These are phyloP conservation scores for Cercospora janseana DNA, from an alignment of 2,329 filamentous ascomycete species.

Conservation along the genomic window DNA sequence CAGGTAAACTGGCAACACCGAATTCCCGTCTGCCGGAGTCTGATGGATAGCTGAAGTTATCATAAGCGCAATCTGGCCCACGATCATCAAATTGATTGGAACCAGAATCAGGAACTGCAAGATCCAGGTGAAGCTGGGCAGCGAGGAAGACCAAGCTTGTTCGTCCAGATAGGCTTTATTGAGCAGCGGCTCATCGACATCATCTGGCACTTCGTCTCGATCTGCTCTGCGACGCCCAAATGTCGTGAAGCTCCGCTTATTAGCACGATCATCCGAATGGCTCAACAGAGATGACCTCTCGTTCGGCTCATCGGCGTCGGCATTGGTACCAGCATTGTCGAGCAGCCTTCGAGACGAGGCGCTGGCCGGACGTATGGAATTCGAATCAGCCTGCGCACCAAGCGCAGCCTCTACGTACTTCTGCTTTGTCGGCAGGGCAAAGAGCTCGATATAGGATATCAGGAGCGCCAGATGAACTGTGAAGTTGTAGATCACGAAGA, in stretches of 20 bases:
- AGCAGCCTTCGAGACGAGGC: constrained; percentile 31
- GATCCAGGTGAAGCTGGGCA: constrained; percentile 85
- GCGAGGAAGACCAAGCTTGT: constrained; percentile 76
- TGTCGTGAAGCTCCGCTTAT: constrained; percentile 25
- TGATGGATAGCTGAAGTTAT: constrained; percentile 71
- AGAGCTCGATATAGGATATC: constrained; percentile 76
- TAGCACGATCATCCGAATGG: constrained; percentile 39
- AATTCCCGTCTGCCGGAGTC: constrained; percentile 79
- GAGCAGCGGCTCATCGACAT: constrained; percentile 32
- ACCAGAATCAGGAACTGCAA: constrained; percentile 78
- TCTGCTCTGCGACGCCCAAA: constrained; percentile 49
- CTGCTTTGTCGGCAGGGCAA: constrained; percentile 67
- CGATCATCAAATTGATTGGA: constrained; percentile 72
- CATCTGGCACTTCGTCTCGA: constrained; percentile 35
- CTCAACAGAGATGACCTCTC: constrained; percentile 59
- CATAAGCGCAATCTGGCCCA: constrained; percentile 73
- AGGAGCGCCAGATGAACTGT: constrained; percentile 71
- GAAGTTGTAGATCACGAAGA: constrained; percentile 75
- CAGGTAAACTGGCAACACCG: constrained; percentile 69
- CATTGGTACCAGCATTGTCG: constrained; percentile 17
- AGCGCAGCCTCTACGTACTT: constrained; percentile 63
- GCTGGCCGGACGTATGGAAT: constrained; percentile 32
- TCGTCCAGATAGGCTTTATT: constrained; percentile 62
- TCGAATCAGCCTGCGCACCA: constrained; percentile 24
- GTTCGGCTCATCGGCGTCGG: constrained; percentile 39